These are phyloP conservation scores for Noccaea bulbosa DNA, from an alignment of 345 rosid species.

Conservation along the genomic window DNA sequence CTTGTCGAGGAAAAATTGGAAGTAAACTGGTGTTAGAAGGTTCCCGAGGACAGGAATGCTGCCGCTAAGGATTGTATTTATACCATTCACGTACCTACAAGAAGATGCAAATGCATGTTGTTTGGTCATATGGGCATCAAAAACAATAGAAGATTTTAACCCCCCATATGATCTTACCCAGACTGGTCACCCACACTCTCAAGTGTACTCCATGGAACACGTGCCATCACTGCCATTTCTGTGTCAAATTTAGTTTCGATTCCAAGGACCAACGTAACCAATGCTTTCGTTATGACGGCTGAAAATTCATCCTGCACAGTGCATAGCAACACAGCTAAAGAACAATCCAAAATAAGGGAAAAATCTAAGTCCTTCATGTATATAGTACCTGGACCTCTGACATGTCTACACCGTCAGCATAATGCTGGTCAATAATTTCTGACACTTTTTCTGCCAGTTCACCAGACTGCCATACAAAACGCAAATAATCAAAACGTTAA, in stretches of 20 bases:
- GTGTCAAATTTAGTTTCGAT: constrained; percentile 92
- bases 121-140: constrained; percentile 29
- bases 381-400: constrained; percentile 78
- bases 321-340: constrained; percentile 44
- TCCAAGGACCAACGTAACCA: constrained; percentile 90
- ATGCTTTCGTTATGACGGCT: constrained; percentile 84
- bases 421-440: constrained; percentile 86
- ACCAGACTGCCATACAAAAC: constrained; percentile 65
- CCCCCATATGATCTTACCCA: constrained; percentile 53
- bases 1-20: constrained; percentile 46
- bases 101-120: constrained; percentile 35
- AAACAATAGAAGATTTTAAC: constrained; percentile 12
- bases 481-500: constrained; percentile 26
- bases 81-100: constrained; percentile 56
- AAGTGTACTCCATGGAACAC: constrained; percentile 94
- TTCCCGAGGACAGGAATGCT: constrained; percentile 46
- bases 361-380: constrained; percentile 22
- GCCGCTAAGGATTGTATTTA: constrained; percentile 37
- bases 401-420: constrained; percentile 83
- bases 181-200: constrained; percentile 99
- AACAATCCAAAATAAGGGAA: constrained; percentile 38
- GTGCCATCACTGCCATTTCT: constrained; percentile 96
- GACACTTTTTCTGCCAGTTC: constrained; percentile 97
- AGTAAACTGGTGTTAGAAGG: constrained; percentile 46
- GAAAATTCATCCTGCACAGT: constrained; percentile 95